Percentiles rank a stretch among this genome's conserved stretches.
These are phyloP conservation scores for Exophiala phaeomuriformis DNA, from an alignment of 2,329 filamentous ascomycete genomes.

Conservation along the genomic window DNA sequence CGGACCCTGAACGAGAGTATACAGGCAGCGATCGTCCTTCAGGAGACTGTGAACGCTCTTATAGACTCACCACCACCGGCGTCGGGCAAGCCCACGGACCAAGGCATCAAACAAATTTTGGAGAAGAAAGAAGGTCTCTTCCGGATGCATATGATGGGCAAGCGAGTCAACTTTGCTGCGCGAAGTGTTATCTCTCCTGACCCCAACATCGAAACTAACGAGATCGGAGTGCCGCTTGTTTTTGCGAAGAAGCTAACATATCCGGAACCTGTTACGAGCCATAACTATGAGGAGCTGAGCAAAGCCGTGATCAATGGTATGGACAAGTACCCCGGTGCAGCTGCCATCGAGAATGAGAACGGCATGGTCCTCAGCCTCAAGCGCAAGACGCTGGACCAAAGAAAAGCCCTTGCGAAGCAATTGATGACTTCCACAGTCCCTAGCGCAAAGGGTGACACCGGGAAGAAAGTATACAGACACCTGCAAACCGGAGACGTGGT, in stretches of 20 bases:
- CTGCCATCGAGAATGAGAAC: conserved; percentile 91
- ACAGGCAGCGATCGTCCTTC: conserved; percentile 72
- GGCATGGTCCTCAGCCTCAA: conserved; percentile 83
- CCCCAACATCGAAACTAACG: conserved; percentile 97
- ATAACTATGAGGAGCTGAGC: conserved; percentile 94
- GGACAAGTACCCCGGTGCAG: conserved; percentile 87
- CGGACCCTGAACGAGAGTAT: conserved; percentile 66
- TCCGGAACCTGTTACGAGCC: conserved; percentile 91
- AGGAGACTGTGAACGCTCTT: conserved; percentile 85
- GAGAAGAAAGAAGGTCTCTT: conserved; percentile 99
- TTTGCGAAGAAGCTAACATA: conserved; percentile 95
- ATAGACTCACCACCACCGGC: conserved; percentile 84
- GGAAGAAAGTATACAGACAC: conserved; percentile 96
- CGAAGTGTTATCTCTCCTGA: conserved; percentile 97
- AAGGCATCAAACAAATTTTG: conserved; percentile 94
- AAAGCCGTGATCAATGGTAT: conserved; percentile 92
- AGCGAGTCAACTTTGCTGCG: conserved; percentile 96
- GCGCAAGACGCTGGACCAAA: conserved; percentile 80
- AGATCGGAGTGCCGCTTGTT: conserved; percentile 96
- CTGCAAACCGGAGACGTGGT: conserved; percentile 95
- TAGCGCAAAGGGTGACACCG: conserved; percentile 65
- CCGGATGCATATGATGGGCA: conserved; percentile 99
- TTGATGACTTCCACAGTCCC: conserved; percentile 76
- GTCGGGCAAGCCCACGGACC: conserved; percentile 70
- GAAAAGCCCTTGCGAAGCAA: conserved; percentile 83